A percentile compares a stretch with the other conserved stretches of the same genome.
Conservation (phyloP, 2,329 filamentous ascomycete genomes). For the Penicillium brasilianum region DNA sequence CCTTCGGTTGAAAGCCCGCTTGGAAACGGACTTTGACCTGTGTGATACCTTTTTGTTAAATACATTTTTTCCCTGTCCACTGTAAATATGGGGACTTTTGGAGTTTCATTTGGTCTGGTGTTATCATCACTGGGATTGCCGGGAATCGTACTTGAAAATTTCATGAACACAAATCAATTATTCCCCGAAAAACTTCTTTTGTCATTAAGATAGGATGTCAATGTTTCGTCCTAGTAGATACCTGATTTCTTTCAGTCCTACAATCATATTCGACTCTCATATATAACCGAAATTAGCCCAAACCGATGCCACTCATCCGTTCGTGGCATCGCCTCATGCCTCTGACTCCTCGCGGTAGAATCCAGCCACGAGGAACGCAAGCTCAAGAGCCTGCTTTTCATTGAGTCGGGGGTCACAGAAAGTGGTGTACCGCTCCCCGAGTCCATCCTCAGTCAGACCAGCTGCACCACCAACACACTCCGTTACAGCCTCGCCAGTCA, state of each 20-base stretch:
- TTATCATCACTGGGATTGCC: neutral
- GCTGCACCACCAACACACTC: constrained; percentile 93
- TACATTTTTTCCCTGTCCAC: constrained; percentile 19
- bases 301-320: neutral
- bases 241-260: neutral
- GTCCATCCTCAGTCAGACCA: constrained; percentile 82
- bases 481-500: constrained; percentile 94
- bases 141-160: neutral
- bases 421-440: constrained; percentile 89
- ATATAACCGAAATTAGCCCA: neutral
- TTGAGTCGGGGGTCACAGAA: constrained; percentile 96
- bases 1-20: constrained; percentile 77
- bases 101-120: constrained; percentile 11
- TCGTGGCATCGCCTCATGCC: constrained; percentile 4
- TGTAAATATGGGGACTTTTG: constrained; percentile 29
- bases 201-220: neutral
- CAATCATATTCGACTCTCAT: neutral
- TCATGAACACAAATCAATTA: neutral
- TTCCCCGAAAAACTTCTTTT: neutral
- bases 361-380: constrained; percentile 91
- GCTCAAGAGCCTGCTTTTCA: constrained; percentile 94
- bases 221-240: neutral
- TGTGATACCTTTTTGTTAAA: constrained; percentile 8
- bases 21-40: constrained; percentile 48
- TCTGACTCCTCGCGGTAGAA: constrained; percentile 65